Conservation (phyloP, 805 yeast genomes). For the Scheffersomyces ergatensis region DNA sequence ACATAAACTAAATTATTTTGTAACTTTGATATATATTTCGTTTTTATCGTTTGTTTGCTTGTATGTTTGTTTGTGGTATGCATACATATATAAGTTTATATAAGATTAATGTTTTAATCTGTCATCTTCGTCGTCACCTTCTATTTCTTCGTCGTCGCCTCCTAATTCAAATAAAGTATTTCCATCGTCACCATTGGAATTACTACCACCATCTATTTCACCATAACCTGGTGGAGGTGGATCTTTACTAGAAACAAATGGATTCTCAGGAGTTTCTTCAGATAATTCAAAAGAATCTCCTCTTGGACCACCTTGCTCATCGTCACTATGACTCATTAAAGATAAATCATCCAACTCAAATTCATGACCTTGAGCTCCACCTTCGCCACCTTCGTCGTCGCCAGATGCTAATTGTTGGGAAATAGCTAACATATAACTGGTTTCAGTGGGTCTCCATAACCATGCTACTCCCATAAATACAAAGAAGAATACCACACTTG, state of each 20-base stretch:
- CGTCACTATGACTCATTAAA: conserved; percentile 48
- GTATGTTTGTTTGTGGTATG: too few species aligned
- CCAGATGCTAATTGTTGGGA: conserved; percentile 89
- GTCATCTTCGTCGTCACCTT: conserved; percentile 5
- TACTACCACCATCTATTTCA: conserved; percentile 6
- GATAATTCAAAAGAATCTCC: conserved; percentile 39
- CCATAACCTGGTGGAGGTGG: conserved; percentile 37
- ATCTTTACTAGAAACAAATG: conserved; percentile 6
- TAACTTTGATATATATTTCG: too few species aligned
- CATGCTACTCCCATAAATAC: conserved; percentile 83
- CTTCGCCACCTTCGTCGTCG: conserved; percentile 36
- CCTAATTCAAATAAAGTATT: conserved; percentile 42
- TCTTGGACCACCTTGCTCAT: conserved; percentile 18
- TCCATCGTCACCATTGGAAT: conserved; percentile 7
- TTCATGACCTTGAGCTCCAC: conserved; percentile 43
- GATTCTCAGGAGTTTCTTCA: conserved; percentile 14
- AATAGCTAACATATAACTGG: conserved; percentile 91
- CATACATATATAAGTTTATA: background rate
- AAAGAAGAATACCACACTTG: conserved; percentile 79
- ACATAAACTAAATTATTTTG: background rate
- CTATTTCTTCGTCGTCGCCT: conserved; percentile 27
- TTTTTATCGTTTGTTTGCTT: too few species aligned
- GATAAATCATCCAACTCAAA: conserved; percentile 60
- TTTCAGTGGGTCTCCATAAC: conserved; percentile 97
- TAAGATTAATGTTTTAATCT: background rate